Percentiles rank a stretch among this genome's conserved stretches.
Conservation (phyloP, 352 stramenopile species). For the Globisporangium camurandrum region DNA sequence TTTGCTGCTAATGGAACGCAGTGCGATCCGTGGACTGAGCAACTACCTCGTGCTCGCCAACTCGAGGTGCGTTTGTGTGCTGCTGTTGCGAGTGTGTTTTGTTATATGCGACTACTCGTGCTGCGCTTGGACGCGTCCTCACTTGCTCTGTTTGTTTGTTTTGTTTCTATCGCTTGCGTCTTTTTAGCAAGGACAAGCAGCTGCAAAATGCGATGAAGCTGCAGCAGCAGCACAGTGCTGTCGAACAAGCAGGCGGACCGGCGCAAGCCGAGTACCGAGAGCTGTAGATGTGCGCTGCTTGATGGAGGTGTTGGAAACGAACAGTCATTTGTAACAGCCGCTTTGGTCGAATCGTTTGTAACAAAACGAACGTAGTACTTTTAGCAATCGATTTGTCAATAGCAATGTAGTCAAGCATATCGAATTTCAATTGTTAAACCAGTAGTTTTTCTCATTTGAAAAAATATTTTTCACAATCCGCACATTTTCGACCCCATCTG, state of each 20-base stretch:
- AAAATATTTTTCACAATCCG: too few relatives aligned
- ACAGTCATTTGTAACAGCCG: background rate
- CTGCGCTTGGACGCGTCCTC: background rate
- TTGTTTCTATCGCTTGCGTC: background rate
- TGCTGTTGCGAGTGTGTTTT: background rate
- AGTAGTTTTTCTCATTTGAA: too few relatives aligned
- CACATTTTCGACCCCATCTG: background rate
- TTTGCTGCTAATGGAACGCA: slow-evolving; percentile 14
- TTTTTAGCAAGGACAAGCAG: slow-evolving; percentile 78
- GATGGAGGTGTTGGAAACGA: background rate
- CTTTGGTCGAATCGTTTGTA: background rate
- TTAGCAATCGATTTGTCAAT: background rate
- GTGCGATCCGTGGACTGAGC: slow-evolving; percentile 71
- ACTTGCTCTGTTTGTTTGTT: background rate
- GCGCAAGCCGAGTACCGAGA: slow-evolving; percentile 74
- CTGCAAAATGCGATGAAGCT: slow-evolving; percentile 75
- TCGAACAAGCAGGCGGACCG: slow-evolving; percentile 25
- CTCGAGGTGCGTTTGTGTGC: slow-evolving; percentile 38
- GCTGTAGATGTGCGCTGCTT: slow-evolving; percentile 23
- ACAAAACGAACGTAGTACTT: background rate
- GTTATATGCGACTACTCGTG: background rate
- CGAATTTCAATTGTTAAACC: too few relatives aligned
- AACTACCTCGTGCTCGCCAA: slow-evolving; percentile 87
- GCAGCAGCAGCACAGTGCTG: slow-evolving; percentile 29
- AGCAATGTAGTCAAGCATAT: background rate